phyloP scores from a whole-genome alignment of 495 filamentous ascomycete species.

The Penicillium macrosclerotiorum region DNA sequence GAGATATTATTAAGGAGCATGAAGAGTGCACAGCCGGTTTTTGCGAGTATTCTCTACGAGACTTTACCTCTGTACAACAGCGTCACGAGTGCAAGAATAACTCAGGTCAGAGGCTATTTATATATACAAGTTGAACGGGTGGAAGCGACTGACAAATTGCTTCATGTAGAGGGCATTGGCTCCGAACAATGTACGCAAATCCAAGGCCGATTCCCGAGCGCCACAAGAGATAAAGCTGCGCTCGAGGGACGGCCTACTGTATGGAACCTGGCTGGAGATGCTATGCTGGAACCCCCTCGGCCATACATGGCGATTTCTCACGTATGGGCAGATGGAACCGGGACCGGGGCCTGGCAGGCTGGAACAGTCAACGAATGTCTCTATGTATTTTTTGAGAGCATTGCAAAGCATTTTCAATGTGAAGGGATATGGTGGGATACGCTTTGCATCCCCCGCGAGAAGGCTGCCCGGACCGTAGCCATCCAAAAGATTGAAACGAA shows the following conservation, averaged over 20 bases:
- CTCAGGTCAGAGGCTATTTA: no score
- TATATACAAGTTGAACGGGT: no score
- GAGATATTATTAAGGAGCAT: conserved; percentile 2
- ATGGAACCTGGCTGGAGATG: neutral
- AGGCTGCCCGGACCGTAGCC: conserved; percentile 13
- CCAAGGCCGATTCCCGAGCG: neutral
- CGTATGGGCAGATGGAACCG: conserved; percentile 32
- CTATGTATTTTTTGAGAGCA: conserved; percentile 13
- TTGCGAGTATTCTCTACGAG: conserved; percentile 18
- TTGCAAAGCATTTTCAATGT: conserved; percentile 18
- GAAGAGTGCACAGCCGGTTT: conserved; percentile 16
- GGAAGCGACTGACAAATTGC: no score
- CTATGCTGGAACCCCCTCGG: neutral
- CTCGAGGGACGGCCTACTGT: neutral
- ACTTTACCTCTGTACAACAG: conserved; percentile 24
- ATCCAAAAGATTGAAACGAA: conserved; percentile 15
- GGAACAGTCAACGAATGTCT: conserved; percentile 26
- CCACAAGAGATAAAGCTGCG: neutral
- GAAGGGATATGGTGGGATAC: conserved; percentile 33
- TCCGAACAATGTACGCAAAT: neutral
- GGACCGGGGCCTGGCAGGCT: conserved; percentile 10
- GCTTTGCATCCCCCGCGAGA: conserved; percentile 18
- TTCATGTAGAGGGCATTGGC: no score
- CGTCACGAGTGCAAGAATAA: conserved; percentile 17
- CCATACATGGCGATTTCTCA: conserved; percentile 31